Base-by-base conservation (phyloP, 2,329 filamentous ascomycete genomes). In the Decorospora gaudefroyi region DNA sequence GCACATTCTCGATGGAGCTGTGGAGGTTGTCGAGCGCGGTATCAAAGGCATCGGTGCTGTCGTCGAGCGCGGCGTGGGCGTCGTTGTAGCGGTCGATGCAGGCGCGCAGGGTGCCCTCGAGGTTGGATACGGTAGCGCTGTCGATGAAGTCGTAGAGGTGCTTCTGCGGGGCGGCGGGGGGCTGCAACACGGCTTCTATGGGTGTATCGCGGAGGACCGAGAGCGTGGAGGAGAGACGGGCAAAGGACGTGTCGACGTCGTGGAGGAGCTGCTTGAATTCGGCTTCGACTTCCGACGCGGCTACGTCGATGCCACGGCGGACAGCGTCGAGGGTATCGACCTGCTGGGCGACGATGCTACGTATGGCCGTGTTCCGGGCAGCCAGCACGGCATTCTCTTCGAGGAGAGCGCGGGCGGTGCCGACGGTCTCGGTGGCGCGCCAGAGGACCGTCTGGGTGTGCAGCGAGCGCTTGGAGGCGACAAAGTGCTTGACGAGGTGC, bases 371-470 rank as follows among this genome's bases (percentile, higher is more conserved):
- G 58, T 75, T 77, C 59, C 73, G 75, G 4, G 76, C 75, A 15
- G 80, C 80, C 3, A 95, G 78, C 7, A 91, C 78, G 39, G 89
- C 85, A 33, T 85, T 85, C 57, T 93, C 86, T 64, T 95, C 88
- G 53, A 96, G 78, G 22, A 88, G 81, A 21, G 79, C 75, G 22
- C 90, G 85, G 4, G 90, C 89, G 10, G 82, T 77, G 13, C 83
- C 89, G 30, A 93, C 87, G 42, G 96, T 84, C 62, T 95, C 87
- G 65, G 93, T 91, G 54, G 90, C 91, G 47, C 88, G 87, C 66
- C 88, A 85, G 37, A 96, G 89, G 48, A 88, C 84, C 28, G 79
- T 83, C 68, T 95, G 90, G 8, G 90, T 90, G 11, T 87, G 88
- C 4, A 97, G 80, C 1, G 91, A 91, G 30, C 89, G 84, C 68